Evolutionary conservation across 2,329 filamentous ascomycete species (phyloP).

Genomic region (Microdochium paspali): DNA sequence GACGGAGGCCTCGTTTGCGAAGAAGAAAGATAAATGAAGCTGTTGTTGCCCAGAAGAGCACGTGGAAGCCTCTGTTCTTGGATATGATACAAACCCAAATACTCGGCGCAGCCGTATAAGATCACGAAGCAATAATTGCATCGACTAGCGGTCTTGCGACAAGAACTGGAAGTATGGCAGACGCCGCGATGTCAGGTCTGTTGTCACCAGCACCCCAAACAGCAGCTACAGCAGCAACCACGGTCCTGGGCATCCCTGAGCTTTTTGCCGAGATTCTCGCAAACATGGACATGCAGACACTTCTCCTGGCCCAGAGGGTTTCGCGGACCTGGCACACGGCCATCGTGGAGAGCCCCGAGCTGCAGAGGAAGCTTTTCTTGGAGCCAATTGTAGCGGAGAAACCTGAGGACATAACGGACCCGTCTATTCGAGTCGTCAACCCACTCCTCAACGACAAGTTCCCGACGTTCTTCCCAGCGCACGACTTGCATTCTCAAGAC

Average conservation of each 20-base stretch:
- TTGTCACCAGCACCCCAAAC: background rate
- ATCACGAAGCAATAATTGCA: too few relatives aligned
- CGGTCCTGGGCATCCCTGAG: background rate
- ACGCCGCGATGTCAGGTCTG: too few relatives aligned
- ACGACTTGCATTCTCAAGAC: background rate
- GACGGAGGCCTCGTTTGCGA: too few relatives aligned
- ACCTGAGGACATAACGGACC: background rate
- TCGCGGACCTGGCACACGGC: background rate
- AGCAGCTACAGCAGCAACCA: background rate
- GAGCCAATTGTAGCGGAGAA: background rate
- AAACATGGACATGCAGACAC: background rate
- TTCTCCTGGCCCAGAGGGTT: conserved; percentile 1
- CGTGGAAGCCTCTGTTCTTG: too few relatives aligned
- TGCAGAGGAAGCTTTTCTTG: conserved; percentile 2
- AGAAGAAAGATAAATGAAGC: too few relatives aligned
- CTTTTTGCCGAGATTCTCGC: conserved; percentile 1
- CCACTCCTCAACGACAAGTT: conserved; percentile 1
- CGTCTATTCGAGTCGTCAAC: background rate
- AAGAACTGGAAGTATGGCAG: too few relatives aligned
- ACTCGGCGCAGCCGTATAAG: too few relatives aligned
- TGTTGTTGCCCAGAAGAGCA: too few relatives aligned
- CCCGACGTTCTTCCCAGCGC: background rate
- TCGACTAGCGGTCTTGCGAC: too few relatives aligned
- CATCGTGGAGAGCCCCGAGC: background rate
- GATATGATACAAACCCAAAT: too few relatives aligned